phyloP scores from a whole-genome alignment of 1,139 yeast species.

The Lodderomyces metapsilosis region DNA sequence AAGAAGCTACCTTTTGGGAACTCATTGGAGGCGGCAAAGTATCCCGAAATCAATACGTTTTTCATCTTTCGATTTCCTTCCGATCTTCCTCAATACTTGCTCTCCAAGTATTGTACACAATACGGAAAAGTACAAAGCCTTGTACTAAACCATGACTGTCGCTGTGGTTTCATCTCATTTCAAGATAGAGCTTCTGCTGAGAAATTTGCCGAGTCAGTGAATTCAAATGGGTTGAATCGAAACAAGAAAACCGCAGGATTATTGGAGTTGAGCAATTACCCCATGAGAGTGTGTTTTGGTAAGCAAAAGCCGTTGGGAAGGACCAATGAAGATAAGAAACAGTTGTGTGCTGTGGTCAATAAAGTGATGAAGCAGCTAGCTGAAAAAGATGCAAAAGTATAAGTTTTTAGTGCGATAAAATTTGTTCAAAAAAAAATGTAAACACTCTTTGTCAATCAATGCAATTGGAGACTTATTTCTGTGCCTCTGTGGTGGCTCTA shows the following conservation, averaged over 20 bases:
- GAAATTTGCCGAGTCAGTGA: constrained; percentile 42
- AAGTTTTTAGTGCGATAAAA: too few relatives aligned
- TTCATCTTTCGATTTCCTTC: constrained; percentile 73
- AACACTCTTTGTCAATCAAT: background rate
- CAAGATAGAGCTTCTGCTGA: constrained; percentile 53
- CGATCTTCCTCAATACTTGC: constrained; percentile 61
- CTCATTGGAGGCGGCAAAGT: constrained; percentile 25
- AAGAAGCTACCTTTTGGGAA: constrained; percentile 60
- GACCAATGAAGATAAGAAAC: constrained; percentile 46
- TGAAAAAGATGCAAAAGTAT: constrained; percentile 35
- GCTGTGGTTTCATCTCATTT: constrained; percentile 65
- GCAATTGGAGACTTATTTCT: constrained; percentile 6
- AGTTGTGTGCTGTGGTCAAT: constrained; percentile 52
- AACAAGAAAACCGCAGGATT: constrained; percentile 35
- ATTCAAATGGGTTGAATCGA: constrained; percentile 26
- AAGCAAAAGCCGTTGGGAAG: constrained; percentile 50
- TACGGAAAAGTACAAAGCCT: constrained; percentile 50
- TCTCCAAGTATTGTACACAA: constrained; percentile 47
- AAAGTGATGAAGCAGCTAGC: constrained; percentile 60
- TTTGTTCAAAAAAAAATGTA: too few relatives aligned
- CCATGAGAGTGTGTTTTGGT: constrained; percentile 69
- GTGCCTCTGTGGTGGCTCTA: constrained; percentile 3
- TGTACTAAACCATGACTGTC: constrained; percentile 58
- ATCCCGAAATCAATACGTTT: constrained; percentile 51
- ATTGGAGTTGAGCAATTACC: constrained; percentile 30